Evolutionary conservation across 2,329 filamentous ascomycete genomes (phyloP).

Genomic region (Trichoderma sp.): DNA sequence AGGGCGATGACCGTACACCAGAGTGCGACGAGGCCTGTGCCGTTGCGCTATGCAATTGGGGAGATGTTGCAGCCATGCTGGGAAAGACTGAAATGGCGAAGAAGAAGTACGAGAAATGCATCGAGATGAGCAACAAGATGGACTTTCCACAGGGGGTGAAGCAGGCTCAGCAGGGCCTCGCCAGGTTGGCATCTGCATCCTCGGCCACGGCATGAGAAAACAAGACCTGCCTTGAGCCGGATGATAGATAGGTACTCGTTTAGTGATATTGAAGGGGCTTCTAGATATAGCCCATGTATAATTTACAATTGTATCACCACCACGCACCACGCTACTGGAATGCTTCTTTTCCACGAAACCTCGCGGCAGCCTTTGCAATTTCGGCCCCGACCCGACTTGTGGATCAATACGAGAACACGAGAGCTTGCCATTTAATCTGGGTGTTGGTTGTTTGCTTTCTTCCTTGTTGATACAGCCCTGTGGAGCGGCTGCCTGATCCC

Average conservation of each 20-base stretch:
- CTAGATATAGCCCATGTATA: neutral
- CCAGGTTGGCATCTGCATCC: constrained; percentile 34
- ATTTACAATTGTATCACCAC: constrained; percentile 6
- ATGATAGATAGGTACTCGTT: neutral
- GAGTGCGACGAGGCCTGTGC: constrained; percentile 86
- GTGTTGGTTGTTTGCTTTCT: neutral
- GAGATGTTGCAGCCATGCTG: constrained; percentile 77
- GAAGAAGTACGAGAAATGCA: constrained; percentile 69
- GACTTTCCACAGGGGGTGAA: constrained; percentile 54
- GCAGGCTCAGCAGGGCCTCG: constrained; percentile 57
- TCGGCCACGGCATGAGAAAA: constrained; percentile 2
- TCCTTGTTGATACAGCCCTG: neutral
- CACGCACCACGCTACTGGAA: neutral
- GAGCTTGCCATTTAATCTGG: too few relatives aligned
- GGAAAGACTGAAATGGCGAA: constrained; percentile 67
- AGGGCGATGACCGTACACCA: constrained; percentile 66
- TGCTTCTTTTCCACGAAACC: neutral
- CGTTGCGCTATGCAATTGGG: constrained; percentile 83
- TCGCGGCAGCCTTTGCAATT: neutral
- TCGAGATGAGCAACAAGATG: constrained; percentile 59
- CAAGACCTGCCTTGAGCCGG: neutral
- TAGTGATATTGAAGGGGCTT: neutral
- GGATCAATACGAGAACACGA: neutral
- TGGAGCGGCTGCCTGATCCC: constrained; percentile 11
- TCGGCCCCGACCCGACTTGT: neutral